Percentiles rank a stretch among this genome's conserved stretches.
phyloP scores from a whole-genome alignment of 441 rosid species.

The Rhodomyrtus psidioides region DNA sequence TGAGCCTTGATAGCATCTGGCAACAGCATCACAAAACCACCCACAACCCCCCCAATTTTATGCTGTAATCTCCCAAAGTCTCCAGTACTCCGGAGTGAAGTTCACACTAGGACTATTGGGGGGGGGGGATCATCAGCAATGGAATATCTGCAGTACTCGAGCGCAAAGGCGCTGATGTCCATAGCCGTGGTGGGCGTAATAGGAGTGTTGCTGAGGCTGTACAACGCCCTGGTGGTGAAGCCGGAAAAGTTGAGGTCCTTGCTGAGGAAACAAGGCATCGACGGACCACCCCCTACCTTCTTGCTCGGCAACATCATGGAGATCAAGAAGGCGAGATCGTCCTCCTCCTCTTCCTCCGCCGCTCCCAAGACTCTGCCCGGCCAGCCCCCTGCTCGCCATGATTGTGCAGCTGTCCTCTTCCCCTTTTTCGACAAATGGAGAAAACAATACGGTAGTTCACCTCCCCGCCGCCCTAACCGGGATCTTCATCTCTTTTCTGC shows the following conservation, averaged over 20 bases:
- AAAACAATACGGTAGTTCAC: conserved; percentile 21
- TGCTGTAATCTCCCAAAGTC: neutral
- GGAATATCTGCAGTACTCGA: neutral
- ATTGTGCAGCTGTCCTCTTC: conserved; percentile 25
- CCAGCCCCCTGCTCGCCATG: conserved; percentile 12
- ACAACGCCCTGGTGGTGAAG: conserved; percentile 12
- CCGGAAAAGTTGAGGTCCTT: conserved; percentile 20
- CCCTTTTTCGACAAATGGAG: conserved; percentile 43
- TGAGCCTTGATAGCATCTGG: neutral
- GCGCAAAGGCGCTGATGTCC: neutral
- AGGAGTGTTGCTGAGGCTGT: conserved; percentile 3
- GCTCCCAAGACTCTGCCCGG: neutral
- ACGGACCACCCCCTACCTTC: conserved; percentile 25
- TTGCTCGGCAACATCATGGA: conserved; percentile 34
- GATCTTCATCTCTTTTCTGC: neutral
- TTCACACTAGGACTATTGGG: neutral
- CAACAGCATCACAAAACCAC: neutral
- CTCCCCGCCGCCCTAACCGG: neutral
- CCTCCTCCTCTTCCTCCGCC: neutral
- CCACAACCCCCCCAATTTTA: neutral
- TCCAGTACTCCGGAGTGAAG: neutral
- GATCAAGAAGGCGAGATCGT: conserved; percentile 14
- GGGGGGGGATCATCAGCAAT: neutral
- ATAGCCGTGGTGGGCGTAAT: neutral
- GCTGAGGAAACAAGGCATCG: conserved; percentile 30